Evolutionary conservation across 2,329 filamentous ascomycete species (phyloP).

Genomic region (Diplodia sapinea): DNA sequence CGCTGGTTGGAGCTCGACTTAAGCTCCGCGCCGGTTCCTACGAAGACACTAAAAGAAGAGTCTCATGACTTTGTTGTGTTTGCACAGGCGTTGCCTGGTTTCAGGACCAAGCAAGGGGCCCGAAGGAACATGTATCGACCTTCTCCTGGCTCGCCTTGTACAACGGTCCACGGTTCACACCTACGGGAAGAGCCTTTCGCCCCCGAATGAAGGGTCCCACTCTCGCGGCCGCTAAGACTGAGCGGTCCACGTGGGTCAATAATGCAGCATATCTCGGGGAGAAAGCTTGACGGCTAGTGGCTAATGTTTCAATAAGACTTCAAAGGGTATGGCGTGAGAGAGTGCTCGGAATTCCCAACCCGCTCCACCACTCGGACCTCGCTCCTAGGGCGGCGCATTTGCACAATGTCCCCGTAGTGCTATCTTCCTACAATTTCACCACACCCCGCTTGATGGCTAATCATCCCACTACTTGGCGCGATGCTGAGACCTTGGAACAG

Average conservation of each 20-base stretch:
- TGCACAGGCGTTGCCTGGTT: not conserved
- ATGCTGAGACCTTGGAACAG: not conserved
- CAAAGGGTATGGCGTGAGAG: not conserved
- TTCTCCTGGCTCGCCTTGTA: not conserved
- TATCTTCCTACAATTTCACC: not conserved
- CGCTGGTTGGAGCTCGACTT: not conserved
- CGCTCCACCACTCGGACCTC: not conserved
- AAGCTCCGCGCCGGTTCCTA: not conserved
- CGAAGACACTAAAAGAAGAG: not conserved
- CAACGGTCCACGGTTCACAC: not conserved
- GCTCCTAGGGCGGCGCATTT: not conserved
- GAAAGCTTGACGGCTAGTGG: not conserved
- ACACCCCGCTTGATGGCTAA: not conserved
- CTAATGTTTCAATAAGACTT: not conserved
- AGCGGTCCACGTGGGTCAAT: slow-evolving; percentile 1
- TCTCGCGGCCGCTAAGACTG: not conserved
- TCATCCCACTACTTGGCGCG: not conserved
- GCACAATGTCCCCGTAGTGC: not conserved
- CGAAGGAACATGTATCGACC: not conserved
- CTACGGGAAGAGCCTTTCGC: slow-evolving; percentile 10
- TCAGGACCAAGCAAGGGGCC: not conserved
- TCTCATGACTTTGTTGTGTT: not conserved
- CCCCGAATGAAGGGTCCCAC: not conserved
- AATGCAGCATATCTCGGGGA: not conserved
- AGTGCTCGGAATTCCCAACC: not conserved